Evolutionary conservation across 108 stramenopile species (phyloP), one percentile per base, ranked within the genome.

Genomic region (Mediolabrus comicus): DNA sequence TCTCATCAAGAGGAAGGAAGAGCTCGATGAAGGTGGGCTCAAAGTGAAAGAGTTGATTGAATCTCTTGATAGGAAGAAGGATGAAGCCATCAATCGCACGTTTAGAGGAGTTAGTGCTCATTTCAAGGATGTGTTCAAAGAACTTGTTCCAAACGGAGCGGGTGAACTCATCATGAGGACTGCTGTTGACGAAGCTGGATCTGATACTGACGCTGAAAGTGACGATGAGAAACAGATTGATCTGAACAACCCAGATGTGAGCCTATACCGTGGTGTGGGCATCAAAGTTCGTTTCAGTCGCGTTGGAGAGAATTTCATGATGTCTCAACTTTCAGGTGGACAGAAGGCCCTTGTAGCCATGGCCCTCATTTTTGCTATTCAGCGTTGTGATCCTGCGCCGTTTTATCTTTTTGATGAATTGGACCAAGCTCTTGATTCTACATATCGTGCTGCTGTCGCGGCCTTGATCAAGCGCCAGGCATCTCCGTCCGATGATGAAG

Each of bases 361-460:
- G 72, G 97, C 98, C 32, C 89, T 99, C 58, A 98, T 99, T 62
- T 99, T 99, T 77, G 98, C 99, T 8, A 97, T 97, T 58, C 97
- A 98, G 55, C 86, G 98, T 31, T 98, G 97, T 73, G 99, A 99
- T 75, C 98, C 98, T 30, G 99, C 98, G 6, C 98, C 99, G 12
- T 99, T 99, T 74, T 99, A 99, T 70, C 88, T 99, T 29, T 99
- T 99, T 80, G 99, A 99, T 72, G 99, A 99, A 72, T 74, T 97
- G 52, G 94, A 97, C 66, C 97, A 98, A 80, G 98, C 99, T 2
- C 79, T 99, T 11, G 99, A 99, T 73, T 85, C 92, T 31, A 96
- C 91, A 12, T 92, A 99, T 70, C 94, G 99, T 49, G 83, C 94
- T 32, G 87, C 97, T 17, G 97, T 99, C 6, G 99, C 99, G 1